Base-by-base conservation (phyloP, 495 filamentous ascomycete genomes). In the Xylaria telfairii region DNA sequence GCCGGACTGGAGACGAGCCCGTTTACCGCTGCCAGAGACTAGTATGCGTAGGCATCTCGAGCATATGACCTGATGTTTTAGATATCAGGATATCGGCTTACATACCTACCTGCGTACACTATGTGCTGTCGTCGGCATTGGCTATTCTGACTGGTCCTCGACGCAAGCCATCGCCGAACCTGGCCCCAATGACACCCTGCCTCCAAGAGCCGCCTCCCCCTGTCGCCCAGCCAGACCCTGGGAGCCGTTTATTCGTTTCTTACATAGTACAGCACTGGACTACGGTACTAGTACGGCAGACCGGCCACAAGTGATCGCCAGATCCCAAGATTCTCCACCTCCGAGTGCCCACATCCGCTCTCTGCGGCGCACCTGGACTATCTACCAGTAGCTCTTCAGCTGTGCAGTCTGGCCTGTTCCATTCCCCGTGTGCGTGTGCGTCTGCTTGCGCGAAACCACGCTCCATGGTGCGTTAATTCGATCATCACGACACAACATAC, bases 261-360 rank as follows among this genome's bases (percentile, higher is more conserved):
- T 63, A 63, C 60, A 21, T 61, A 61, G 34, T 8, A 37, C 4
- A 3, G 8, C 4, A 37, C 34, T 8, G 34, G 34, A 37, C 34
- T n/a, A n/a, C n/a, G n/a, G n/a, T n/a, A n/a, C n/a, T n/a, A n/a
- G 47, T 12, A 24, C 53, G 32, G 12, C 53, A 19, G 24, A 15
- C 59, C 61, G 39, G 24, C 41, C 61, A 37, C 62, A 41, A 54
- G n/a, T 42, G 64, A 66, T 66, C 47, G 64, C 64, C 64, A 66
- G 21, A 66, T 66, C 47, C 62, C 47, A 66, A 53, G 32, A 53
- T 54, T 66, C 64, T 54, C 64, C 64, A 66, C 64, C 64, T 41
- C 47, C 64, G 62, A 66, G 64, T 54, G 64, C 34, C 64, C 64
- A 66, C 64, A 66, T 34, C 64, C 24, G 26, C 56, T 59, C 56